phyloP scores from a whole-genome alignment of 257 asterid genomes.

The Nemophila menziesii region DNA sequence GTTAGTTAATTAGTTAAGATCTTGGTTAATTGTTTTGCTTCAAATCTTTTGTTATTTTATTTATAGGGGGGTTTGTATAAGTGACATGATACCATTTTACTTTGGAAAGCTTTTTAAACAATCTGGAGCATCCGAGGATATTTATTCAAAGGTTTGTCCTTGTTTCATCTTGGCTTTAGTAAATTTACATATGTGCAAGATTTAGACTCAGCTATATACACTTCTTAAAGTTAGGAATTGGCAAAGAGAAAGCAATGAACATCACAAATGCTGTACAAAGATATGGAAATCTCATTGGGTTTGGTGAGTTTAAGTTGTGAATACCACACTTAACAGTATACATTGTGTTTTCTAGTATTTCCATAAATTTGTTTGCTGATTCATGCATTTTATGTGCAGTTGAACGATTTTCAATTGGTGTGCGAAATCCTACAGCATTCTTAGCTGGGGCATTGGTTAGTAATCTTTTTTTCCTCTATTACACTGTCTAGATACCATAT shows the following conservation, averaged over 20 bases:
- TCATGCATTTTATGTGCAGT: conserved; percentile 38
- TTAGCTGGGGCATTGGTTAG: conserved; percentile 86
- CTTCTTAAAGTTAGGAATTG: conserved; percentile 53
- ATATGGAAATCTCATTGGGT: conserved; percentile 81
- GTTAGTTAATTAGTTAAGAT: conserved; percentile 12
- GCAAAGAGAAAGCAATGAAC: conserved; percentile 57
- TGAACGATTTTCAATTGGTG: conserved; percentile 81
- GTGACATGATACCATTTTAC: conserved; percentile 92
- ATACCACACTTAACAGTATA: background rate
- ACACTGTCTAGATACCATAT: too few species aligned
- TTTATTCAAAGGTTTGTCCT: conserved; percentile 57
- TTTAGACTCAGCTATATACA: conserved; percentile 14
- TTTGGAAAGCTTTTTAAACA: conserved; percentile 58
- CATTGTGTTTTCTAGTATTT: background rate
- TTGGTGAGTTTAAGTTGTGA: conserved; percentile 43
- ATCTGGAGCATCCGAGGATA: conserved; percentile 59
- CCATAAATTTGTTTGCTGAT: conserved; percentile 10
- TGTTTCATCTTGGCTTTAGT: conserved; percentile 4
- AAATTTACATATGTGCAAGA: conserved; percentile 3
- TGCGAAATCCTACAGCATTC: conserved; percentile 84
- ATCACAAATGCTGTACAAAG: conserved; percentile 40
- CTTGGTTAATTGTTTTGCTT: background rate
- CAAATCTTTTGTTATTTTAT: background rate
- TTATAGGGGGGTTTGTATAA: conserved; percentile 76
- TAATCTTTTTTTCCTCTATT: conserved; percentile 14